These are phyloP conservation scores for Stephanocyclus meneghinianus DNA, from an alignment of 352 stramenopile species.

Conservation along the genomic window DNA sequence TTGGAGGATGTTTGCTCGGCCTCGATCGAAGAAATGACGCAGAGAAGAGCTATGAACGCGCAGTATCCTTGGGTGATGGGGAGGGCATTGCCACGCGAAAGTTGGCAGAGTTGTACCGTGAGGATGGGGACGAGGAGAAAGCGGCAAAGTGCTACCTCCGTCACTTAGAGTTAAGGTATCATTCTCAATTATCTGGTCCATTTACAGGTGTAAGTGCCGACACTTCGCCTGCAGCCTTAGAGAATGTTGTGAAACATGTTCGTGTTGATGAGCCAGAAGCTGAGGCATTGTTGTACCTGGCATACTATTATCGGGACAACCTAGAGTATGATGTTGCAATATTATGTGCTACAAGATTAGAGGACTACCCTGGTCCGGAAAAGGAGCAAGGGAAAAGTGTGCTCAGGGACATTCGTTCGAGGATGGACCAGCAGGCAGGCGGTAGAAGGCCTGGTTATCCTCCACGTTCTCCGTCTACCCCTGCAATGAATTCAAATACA, in stretches of 20 bases:
- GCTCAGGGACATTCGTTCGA: slow-evolving; percentile 71
- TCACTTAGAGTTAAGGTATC: slow-evolving; percentile 76
- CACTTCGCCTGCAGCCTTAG: slow-evolving; percentile 47
- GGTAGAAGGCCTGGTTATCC: slow-evolving; percentile 20
- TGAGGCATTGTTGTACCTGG: slow-evolving; percentile 77
- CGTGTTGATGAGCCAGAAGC: slow-evolving; percentile 74
- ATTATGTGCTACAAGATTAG: slow-evolving; percentile 67
- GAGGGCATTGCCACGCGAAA: slow-evolving; percentile 81
- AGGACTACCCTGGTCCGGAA: slow-evolving; percentile 82
- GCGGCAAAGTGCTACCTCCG: slow-evolving; percentile 78
- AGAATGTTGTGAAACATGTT: slow-evolving; percentile 63
- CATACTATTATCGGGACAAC: slow-evolving; percentile 73
- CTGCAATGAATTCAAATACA: slow-evolving; percentile 7
- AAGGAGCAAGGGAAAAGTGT: slow-evolving; percentile 80
- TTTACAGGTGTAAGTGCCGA: slow-evolving; percentile 21
- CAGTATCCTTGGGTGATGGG: slow-evolving; percentile 71
- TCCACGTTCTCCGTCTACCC: slow-evolving; percentile 20
- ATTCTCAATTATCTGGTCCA: slow-evolving; percentile 41
- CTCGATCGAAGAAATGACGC: slow-evolving; percentile 70
- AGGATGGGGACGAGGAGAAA: slow-evolving; percentile 72
- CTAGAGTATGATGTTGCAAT: slow-evolving; percentile 73
- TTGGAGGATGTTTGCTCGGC: slow-evolving; percentile 84
- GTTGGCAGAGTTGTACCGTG: slow-evolving; percentile 72
- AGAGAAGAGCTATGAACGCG: slow-evolving; percentile 76
- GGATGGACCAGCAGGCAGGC: slow-evolving; percentile 50